phyloP scores from a whole-genome alignment of 768 basidiomycete genomes.

The Calvatia gigantea region DNA sequence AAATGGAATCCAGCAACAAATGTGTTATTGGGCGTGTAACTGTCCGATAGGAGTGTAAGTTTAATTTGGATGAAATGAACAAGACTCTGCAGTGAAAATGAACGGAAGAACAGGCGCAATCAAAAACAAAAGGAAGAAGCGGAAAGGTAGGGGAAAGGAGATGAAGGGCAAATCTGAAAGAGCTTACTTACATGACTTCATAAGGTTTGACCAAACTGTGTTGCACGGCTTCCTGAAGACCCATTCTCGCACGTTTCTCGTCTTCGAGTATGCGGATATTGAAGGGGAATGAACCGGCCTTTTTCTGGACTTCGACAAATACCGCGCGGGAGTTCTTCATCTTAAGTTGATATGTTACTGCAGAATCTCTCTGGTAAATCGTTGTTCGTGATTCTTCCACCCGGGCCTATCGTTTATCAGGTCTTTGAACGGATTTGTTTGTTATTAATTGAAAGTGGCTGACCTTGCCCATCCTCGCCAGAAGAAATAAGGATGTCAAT shows the following conservation, averaged over 20 bases:
- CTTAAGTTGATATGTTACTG: slow-evolving; percentile 92
- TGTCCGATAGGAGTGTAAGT: slow-evolving; percentile 21
- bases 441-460: background rate
- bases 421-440: background rate
- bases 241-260: slow-evolving; percentile 93
- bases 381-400: slow-evolving; percentile 87
- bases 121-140: background rate
- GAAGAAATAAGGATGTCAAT: slow-evolving; percentile 89
- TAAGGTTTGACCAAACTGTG: slow-evolving; percentile 93
- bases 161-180: background rate
- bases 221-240: slow-evolving; percentile 92
- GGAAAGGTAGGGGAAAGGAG: background rate
- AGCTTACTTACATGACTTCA: slow-evolving; percentile 76
- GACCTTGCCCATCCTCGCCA: slow-evolving; percentile 85
- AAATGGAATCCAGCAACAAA: slow-evolving; percentile 96
- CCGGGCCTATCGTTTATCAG: slow-evolving; percentile 58
- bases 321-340: slow-evolving; percentile 97
- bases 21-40: slow-evolving; percentile 78
- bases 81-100: background rate
- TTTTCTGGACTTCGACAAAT: slow-evolving; percentile 97
- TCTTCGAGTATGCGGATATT: slow-evolving; percentile 92
- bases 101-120: background rate
- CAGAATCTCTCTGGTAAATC: slow-evolving; percentile 86
- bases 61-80: background rate
- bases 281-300: slow-evolving; percentile 97